These are phyloP conservation scores for Nigrospora osmanthi DNA, from an alignment of 2,329 filamentous ascomycete species.

Conservation along the genomic window DNA sequence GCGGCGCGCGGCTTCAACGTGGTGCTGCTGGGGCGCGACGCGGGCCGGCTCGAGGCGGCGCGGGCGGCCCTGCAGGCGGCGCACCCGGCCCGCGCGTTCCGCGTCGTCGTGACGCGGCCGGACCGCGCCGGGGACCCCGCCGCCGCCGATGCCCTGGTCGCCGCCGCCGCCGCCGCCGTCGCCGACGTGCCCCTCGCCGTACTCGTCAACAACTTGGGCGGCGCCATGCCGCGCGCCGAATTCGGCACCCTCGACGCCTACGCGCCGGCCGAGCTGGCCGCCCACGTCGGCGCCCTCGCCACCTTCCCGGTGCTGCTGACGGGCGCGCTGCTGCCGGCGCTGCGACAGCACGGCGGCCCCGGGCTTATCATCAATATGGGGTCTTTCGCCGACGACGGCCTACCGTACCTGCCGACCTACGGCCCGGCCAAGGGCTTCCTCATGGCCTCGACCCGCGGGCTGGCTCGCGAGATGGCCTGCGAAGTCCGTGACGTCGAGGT, in stretches of 20 bases:
- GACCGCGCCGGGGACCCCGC: neutral
- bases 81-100: slow-evolving; percentile 27
- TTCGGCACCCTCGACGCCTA: slow-evolving; percentile 1
- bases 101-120: slow-evolving; percentile 24
- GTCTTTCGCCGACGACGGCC: slow-evolving; percentile 32
- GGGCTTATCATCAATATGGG: slow-evolving; percentile 43
- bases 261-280: neutral
- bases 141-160: neutral
- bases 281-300: neutral
- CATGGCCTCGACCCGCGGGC: slow-evolving; percentile 3
- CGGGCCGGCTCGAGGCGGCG: slow-evolving; percentile 30
- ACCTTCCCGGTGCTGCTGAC: slow-evolving; percentile 1
- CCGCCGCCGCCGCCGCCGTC: slow-evolving; percentile 6
- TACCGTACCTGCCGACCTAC: slow-evolving; percentile 40
- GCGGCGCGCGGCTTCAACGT: slow-evolving; percentile 44
- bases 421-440: slow-evolving; percentile 28
- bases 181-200: slow-evolving; percentile 36
- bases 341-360: neutral
- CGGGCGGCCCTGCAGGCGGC: slow-evolving; percentile 22
- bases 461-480: slow-evolving; percentile 10
- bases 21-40: slow-evolving; percentile 43
- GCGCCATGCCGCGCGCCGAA: slow-evolving; percentile 2
- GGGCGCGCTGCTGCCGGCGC: neutral
- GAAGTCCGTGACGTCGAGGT: slow-evolving; percentile 11
- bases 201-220: slow-evolving; percentile 50